Conservation (phyloP, 2,329 filamentous ascomycete genomes). For the Verruconis gallopava region DNA sequence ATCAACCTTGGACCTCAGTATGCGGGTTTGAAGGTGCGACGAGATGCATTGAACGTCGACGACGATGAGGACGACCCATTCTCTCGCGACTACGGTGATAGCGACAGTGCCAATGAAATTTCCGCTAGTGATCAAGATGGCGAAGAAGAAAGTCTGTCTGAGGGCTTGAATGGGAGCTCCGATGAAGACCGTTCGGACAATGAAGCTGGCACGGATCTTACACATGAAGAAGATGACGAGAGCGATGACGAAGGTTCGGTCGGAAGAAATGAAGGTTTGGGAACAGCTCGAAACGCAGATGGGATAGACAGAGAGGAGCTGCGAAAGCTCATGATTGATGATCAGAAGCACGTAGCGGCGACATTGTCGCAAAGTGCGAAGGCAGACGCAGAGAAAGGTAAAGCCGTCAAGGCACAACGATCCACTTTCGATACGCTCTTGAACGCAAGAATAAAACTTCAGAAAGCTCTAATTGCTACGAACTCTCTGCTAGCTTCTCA, state of each 20-base stretch:
- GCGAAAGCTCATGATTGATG: conserved; percentile 53
- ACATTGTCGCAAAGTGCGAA: conserved; percentile 54
- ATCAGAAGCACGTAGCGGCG: conserved; percentile 52
- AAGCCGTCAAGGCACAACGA: conserved; percentile 74
- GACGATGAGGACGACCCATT: conserved; percentile 43
- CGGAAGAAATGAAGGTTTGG: background rate
- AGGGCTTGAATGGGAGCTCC: conserved; percentile 29
- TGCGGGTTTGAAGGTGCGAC: conserved; percentile 60
- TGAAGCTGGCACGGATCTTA: conserved; percentile 19
- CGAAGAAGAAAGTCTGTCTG: conserved; percentile 26
- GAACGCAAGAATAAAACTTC: conserved; percentile 80
- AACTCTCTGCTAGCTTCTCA: conserved; percentile 51
- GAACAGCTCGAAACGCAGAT: too few relatives aligned
- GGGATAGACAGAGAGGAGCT: conserved; percentile 41
- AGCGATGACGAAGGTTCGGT: conserved; percentile 16
- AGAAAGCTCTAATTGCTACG: conserved; percentile 73
- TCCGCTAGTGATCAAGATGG: conserved; percentile 32
- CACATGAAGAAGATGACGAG: conserved; percentile 17
- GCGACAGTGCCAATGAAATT: conserved; percentile 15
- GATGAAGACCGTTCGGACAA: conserved; percentile 39
- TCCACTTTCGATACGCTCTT: conserved; percentile 78
- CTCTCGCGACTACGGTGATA: conserved; percentile 17
- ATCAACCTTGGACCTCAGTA: conserved; percentile 66
- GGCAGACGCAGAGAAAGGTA: conserved; percentile 71
- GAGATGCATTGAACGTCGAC: conserved; percentile 47